These are phyloP conservation scores for Daldinia eschscholtzii DNA, from an alignment of 2,329 filamentous ascomycete genomes.

Conservation along the genomic window DNA sequence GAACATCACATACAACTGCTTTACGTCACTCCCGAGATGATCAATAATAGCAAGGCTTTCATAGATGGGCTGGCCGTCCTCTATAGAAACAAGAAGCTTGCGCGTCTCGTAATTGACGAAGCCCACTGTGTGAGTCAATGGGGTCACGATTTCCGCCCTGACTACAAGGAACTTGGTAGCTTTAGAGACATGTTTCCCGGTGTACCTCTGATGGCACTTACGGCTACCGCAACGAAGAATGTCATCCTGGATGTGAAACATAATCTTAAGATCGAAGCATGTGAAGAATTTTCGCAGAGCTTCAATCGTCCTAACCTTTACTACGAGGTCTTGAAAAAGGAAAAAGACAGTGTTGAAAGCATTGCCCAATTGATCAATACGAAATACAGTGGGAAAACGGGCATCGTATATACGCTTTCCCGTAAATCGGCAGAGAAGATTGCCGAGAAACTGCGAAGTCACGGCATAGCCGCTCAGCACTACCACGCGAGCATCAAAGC, in stretches of 20 bases:
- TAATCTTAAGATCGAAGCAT: slow-evolving; percentile 85
- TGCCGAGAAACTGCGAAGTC: slow-evolving; percentile 73
- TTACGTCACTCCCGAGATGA: slow-evolving; percentile 97
- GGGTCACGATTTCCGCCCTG: slow-evolving; percentile 97
- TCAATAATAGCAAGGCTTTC: slow-evolving; percentile 82
- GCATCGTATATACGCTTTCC: slow-evolving; percentile 94
- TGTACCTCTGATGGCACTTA: slow-evolving; percentile 93
- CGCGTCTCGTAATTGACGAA: slow-evolving; percentile 95
- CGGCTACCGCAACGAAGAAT: slow-evolving; percentile 92
- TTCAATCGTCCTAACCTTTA: slow-evolving; percentile 97
- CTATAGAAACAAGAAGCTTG: slow-evolving; percentile 78
- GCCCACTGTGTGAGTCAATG: slow-evolving; percentile 99
- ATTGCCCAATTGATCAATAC: slow-evolving; percentile 77
- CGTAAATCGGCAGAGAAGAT: slow-evolving; percentile 85
- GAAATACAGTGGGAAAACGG: slow-evolving; percentile 78
- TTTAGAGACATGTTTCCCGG: slow-evolving; percentile 78
- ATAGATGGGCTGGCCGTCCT: slow-evolving; percentile 74
- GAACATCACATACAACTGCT: slow-evolving; percentile 86
- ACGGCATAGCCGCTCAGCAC: slow-evolving; percentile 79
- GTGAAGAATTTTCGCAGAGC: slow-evolving; percentile 86
- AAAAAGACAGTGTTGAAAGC: slow-evolving; percentile 65
- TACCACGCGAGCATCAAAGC: slow-evolving; percentile 87
- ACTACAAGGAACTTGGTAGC: slow-evolving; percentile 88
- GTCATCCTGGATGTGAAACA: slow-evolving; percentile 93
- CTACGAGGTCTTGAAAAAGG: slow-evolving; percentile 85